Conservation (phyloP, 1,284 basidiomycete genomes). For the Filobasidium uniguttulatum region DNA sequence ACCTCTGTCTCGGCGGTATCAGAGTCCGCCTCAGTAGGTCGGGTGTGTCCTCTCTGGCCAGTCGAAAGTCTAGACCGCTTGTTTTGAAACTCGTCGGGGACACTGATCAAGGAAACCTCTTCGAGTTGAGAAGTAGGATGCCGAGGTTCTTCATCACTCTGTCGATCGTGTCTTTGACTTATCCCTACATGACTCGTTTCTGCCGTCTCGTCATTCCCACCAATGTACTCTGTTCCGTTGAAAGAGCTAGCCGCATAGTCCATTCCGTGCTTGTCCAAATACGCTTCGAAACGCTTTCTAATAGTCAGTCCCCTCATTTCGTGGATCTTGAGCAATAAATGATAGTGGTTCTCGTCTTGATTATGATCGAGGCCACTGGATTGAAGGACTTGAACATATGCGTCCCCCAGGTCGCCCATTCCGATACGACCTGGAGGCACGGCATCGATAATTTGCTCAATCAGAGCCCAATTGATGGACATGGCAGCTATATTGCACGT, state of each 20-base stretch:
- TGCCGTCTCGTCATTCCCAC: background rate
- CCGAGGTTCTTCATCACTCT: background rate
- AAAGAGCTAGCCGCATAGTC: background rate
- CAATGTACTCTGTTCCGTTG: background rate
- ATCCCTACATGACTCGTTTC: background rate
- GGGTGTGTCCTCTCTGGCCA: too few species aligned
- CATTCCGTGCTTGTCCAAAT: background rate
- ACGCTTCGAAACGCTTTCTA: slow-evolving; percentile 6
- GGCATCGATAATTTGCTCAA: slow-evolving; percentile 11
- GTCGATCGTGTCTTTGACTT: background rate
- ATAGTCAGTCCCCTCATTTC: slow-evolving; percentile 13
- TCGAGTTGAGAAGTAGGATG: background rate
- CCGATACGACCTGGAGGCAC: slow-evolving; percentile 11
- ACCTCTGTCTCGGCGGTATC: background rate
- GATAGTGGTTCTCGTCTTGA: slow-evolving; percentile 7
- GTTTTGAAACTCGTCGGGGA: background rate
- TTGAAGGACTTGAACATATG: slow-evolving; percentile 13
- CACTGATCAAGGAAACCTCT: background rate
- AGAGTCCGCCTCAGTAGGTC: background rate
- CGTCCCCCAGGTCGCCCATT: slow-evolving; percentile 7
- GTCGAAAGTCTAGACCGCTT: background rate
- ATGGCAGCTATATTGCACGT: too few species aligned
- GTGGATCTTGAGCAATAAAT: slow-evolving; percentile 14
- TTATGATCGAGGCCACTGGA: slow-evolving; percentile 3
- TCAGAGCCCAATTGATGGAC: slow-evolving; percentile 13